Percentiles rank a stretch among this genome's conserved stretches.
phyloP scores from a whole-genome alignment of 2,329 filamentous ascomycete species.

The Ceratocystiopsis sp. region DNA sequence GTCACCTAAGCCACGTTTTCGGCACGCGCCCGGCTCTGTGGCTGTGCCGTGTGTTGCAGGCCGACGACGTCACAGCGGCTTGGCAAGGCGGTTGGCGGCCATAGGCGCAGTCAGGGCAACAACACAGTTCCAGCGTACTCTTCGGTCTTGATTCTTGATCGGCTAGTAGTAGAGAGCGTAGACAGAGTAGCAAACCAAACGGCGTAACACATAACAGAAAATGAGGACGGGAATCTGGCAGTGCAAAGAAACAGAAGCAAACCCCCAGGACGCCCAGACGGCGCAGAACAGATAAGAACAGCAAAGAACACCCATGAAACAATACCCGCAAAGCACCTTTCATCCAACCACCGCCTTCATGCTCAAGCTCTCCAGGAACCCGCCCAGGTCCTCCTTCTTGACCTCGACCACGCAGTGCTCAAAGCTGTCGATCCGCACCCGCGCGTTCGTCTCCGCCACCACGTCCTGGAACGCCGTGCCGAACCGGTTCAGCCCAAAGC shows the following conservation, averaged over 20 bases:
- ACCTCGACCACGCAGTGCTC: conserved; percentile 96
- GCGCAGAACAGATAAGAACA: background rate
- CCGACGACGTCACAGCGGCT: no score
- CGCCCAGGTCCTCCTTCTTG: conserved; percentile 82
- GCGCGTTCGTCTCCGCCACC: conserved; percentile 72
- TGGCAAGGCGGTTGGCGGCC: no score
- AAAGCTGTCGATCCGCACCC: conserved; percentile 88
- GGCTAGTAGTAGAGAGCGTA: no score
- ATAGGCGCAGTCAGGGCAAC: no score
- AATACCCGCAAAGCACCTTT: conserved; percentile 2
- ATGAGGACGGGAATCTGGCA: no score
- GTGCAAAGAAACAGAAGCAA: background rate
- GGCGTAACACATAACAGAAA: no score
- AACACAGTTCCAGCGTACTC: no score
- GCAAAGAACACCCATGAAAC: background rate
- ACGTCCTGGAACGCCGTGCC: conserved; percentile 94
- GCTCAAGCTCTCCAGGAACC: conserved; percentile 81
- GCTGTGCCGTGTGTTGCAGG: no score
- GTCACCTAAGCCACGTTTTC: no score
- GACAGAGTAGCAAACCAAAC: no score
- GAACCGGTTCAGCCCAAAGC: conserved; percentile 73
- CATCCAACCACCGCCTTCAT: conserved; percentile 69
- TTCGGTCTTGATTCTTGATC: no score
- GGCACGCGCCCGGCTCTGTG: no score
- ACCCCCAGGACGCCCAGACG: background rate